These are phyloP conservation scores for Misopates orontium DNA, from an alignment of 257 asterid species.

Conservation along the genomic window DNA sequence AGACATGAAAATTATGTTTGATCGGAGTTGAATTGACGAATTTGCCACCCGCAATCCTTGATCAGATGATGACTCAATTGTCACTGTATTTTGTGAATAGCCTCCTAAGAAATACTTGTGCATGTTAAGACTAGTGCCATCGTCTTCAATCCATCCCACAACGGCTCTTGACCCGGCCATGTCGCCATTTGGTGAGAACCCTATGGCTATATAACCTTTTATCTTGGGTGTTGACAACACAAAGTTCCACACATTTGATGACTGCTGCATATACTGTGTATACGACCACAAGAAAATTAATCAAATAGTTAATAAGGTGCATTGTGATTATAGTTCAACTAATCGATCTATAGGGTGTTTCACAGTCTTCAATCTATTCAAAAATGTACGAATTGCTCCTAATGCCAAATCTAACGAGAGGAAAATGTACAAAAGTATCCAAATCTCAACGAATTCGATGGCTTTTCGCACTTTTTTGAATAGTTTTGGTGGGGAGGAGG, in stretches of 20 bases:
- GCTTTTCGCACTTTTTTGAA: no score
- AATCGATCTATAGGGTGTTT: no score
- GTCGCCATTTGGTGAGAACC: constrained; percentile 57
- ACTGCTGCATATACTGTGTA: constrained; percentile 48
- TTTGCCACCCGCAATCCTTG: constrained; percentile 50
- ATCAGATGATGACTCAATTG: constrained; percentile 16
- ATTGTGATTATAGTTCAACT: no score
- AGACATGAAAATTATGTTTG: constrained; percentile 48
- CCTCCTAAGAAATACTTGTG: constrained; percentile 56
- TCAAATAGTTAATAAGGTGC: no score
- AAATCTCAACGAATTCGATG: no score
- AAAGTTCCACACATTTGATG: constrained; percentile 52
- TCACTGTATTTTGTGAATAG: constrained; percentile 39
- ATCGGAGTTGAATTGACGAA: constrained; percentile 32
- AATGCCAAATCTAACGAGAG: no score
- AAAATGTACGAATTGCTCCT: no score
- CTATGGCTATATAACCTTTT: constrained; percentile 54
- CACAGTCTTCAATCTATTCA: no score
- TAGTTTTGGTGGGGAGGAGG: no score
- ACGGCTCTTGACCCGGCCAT: constrained; percentile 75
- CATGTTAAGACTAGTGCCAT: constrained; percentile 20
- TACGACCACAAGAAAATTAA: not conserved
- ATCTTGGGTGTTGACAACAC: constrained; percentile 57
- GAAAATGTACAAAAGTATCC: no score
- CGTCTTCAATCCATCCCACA: constrained; percentile 55